phyloP scores from a whole-genome alignment of 306 rosid species.

The Pterocarpus macrocarpus region DNA sequence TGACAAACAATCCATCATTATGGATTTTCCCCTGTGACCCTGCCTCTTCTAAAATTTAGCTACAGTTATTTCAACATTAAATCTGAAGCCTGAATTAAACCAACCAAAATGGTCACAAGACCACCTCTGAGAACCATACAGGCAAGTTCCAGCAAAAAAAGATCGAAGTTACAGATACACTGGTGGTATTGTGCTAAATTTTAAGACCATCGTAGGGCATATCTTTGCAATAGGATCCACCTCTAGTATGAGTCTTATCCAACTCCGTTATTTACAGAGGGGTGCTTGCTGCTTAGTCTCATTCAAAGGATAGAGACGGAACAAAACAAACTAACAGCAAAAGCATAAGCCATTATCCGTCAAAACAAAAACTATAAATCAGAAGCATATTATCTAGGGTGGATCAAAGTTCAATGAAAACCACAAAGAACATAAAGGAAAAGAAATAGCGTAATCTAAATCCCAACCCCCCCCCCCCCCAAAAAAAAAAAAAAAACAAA shows the following conservation, averaged over 20 bases:
- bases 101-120: not conserved
- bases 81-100: not conserved
- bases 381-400: constrained; percentile 1
- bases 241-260: not conserved
- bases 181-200: not conserved
- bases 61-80: constrained; percentile 18
- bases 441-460: no score
- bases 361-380: not conserved
- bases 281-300: not conserved
- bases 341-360: constrained; percentile 14
- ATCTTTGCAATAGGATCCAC: not conserved
- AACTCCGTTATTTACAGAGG: not conserved
- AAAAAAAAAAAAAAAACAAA: not conserved
- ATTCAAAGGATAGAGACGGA: constrained; percentile 31
- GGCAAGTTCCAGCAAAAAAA: constrained; percentile 8
- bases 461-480: no score
- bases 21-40: not conserved
- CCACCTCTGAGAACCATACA: constrained; percentile 18
- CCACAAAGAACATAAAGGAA: no score
- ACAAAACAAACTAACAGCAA: constrained; percentile 20
- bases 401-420: not conserved
- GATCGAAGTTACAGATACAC: no score
- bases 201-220: not conserved
- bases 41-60: constrained; percentile 36
- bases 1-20: constrained; percentile 5